phyloP scores from a whole-genome alignment of 768 basidiomycete species.

The Cantharellus anzutake region DNA sequence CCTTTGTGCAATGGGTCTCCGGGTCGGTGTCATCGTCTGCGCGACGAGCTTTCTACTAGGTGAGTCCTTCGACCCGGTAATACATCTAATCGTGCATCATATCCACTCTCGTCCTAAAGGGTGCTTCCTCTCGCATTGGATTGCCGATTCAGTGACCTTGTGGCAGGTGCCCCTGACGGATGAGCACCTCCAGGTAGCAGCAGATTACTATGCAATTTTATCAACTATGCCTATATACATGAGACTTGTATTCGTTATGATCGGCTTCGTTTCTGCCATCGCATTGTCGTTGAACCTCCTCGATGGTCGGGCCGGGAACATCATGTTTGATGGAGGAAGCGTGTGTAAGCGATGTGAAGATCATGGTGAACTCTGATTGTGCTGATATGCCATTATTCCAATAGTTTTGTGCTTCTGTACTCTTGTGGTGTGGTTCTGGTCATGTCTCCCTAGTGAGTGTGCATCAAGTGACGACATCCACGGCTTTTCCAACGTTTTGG shows the following conservation, averaged over 20 bases:
- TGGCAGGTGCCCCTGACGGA: slow-evolving; percentile 79
- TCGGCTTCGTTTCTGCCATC: slow-evolving; percentile 38
- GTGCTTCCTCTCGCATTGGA: slow-evolving; percentile 75
- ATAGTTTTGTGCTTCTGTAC: neutral
- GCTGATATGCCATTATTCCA: neutral
- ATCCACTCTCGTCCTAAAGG: slow-evolving; percentile 24
- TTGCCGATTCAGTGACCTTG: slow-evolving; percentile 76
- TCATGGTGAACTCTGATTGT: neutral
- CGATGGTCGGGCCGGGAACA: slow-evolving; percentile 59
- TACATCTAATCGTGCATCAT: neutral
- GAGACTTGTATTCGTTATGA: slow-evolving; percentile 35
- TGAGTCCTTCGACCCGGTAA: slow-evolving; percentile 11
- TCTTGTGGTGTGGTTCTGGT: neutral
- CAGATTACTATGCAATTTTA: slow-evolving; percentile 63
- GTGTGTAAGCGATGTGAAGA: slow-evolving; percentile 24
- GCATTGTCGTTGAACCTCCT: slow-evolving; percentile 63
- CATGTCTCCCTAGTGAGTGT: neutral
- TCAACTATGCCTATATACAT: slow-evolving; percentile 40
- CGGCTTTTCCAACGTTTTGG: neutral
- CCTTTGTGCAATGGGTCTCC: slow-evolving; percentile 35
- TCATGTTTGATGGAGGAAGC: slow-evolving; percentile 86
- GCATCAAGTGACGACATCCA: neutral
- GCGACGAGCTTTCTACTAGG: slow-evolving; percentile 68
- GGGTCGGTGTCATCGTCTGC: slow-evolving; percentile 55
- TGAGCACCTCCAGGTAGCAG: slow-evolving; percentile 64